Percentiles rank a stretch among this genome's conserved stretches.
These are phyloP conservation scores for Hanseniaspora gamundiae DNA, from an alignment of 1,139 yeast genomes.

Conservation along the genomic window DNA sequence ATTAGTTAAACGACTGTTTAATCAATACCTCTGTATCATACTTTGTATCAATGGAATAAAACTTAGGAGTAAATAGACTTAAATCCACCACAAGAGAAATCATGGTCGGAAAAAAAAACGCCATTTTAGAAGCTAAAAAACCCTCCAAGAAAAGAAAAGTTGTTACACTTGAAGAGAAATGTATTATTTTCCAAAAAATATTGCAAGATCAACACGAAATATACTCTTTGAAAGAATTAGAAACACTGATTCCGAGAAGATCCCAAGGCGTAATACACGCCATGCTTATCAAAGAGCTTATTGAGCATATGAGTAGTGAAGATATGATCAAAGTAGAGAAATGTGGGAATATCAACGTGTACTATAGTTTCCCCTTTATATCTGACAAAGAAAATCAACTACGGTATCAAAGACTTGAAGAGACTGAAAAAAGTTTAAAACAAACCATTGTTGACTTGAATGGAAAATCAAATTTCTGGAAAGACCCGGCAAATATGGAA, in stretches of 20 bases:
- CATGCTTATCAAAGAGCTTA: conserved; percentile 39
- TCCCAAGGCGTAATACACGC: conserved; percentile 32
- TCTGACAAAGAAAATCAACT: conserved; percentile 20
- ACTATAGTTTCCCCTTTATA: conserved; percentile 41
- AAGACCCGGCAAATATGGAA: background rate
- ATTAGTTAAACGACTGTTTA: too few relatives aligned
- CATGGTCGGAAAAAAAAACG: too few relatives aligned
- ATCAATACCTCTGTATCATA: too few relatives aligned
- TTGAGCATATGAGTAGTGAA: conserved; percentile 35
- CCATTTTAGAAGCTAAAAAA: background rate
- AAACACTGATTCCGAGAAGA: conserved; percentile 33
- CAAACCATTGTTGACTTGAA: background rate
- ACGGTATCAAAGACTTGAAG: background rate
- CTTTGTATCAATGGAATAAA: too few relatives aligned
- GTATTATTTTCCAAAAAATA: conserved; percentile 28
- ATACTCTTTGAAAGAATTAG: conserved; percentile 41
- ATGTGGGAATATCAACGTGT: conserved; percentile 41
- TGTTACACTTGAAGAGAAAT: conserved; percentile 29
- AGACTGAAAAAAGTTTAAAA: background rate
- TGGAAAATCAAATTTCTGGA: background rate
- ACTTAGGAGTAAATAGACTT: too few relatives aligned
- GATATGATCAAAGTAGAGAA: conserved; percentile 38
- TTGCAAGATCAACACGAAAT: conserved; percentile 31
- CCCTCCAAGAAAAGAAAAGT: background rate
- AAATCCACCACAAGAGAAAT: too few relatives aligned